phyloP scores from a whole-genome alignment of 2,329 filamentous ascomycete genomes.

The Aspergillus uvarum region DNA sequence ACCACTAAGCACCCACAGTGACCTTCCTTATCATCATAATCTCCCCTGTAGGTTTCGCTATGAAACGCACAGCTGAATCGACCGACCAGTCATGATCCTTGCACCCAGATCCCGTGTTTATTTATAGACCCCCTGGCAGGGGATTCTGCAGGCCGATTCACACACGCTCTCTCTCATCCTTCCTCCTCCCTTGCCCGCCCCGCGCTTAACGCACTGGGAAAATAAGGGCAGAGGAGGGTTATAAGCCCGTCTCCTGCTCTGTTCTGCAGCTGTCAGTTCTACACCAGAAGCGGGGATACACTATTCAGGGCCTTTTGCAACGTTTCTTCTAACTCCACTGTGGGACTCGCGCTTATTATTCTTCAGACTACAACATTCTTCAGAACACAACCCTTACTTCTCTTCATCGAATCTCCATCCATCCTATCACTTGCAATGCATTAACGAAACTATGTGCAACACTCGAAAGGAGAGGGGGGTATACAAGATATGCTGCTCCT shows the following conservation, averaged over 20 bases:
- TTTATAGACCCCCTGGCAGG: neutral
- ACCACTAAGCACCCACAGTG: too few species aligned
- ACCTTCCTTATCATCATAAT: neutral
- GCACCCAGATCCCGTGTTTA: neutral
- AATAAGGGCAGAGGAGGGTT: neutral
- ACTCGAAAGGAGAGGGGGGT: neutral
- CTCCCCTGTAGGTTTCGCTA: neutral
- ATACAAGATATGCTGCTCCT: neutral
- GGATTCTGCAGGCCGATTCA: neutral
- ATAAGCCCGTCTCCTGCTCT: neutral
- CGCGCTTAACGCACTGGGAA: neutral
- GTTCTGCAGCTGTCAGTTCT: too few species aligned
- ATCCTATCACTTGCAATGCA: neutral
- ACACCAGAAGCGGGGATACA: neutral
- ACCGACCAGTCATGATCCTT: neutral
- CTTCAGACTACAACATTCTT: too few species aligned
- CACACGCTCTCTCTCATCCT: neutral
- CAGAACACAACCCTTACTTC: too few species aligned
- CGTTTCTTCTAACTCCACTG: neutral
- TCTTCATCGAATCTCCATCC: neutral
- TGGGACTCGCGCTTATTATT: neutral
- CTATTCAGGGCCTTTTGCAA: neutral
- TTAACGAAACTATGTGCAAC: neutral
- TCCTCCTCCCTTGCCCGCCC: neutral
- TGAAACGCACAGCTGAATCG: neutral